Evolutionary conservation across 495 filamentous ascomycete species (phyloP).

Genomic region (Podospora appendiculata): DNA sequence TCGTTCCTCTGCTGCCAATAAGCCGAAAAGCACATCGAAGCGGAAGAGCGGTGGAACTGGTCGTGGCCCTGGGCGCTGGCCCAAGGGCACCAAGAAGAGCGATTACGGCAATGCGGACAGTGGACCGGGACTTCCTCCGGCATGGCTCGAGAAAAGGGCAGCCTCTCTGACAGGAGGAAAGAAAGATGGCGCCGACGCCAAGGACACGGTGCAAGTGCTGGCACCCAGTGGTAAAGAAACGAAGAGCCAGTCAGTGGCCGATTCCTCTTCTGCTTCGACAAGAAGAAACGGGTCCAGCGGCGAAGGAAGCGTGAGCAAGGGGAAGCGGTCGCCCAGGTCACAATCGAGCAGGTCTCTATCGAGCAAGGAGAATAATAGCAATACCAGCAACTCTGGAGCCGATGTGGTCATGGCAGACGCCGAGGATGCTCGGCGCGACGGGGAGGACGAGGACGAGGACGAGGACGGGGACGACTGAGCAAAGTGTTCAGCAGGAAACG

Average conservation of each 20-base stretch:
- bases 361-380: not conserved
- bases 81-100: conserved; percentile 49
- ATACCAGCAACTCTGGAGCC: not conserved
- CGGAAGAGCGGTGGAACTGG: conserved; percentile 47
- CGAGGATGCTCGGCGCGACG: not conserved
- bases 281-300: conserved; percentile 6
- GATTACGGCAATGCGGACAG: conserved; percentile 50
- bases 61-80: conserved; percentile 43
- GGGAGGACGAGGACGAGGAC: not conserved
- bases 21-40: conserved; percentile 26
- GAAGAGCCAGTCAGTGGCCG: conserved; percentile 9
- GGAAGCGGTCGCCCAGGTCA: conserved; percentile 8
- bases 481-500: not conserved
- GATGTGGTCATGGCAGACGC: conserved; percentile 17
- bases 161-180: not conserved
- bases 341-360: conserved; percentile 5
- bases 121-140: conserved; percentile 47
- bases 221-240: conserved; percentile 22
- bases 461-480: not conserved
- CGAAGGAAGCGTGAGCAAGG: conserved; percentile 7
- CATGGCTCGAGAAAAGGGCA: conserved; percentile 25
- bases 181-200: conserved; percentile 3
- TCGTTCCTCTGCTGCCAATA: conserved; percentile 20
- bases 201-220: conserved; percentile 35
- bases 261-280: not conserved